Percentiles rank a stretch among this genome's conserved stretches.
Evolutionary conservation across 2,329 filamentous ascomycete species (phyloP).

Genomic region (Cladophialophora carrionii): DNA sequence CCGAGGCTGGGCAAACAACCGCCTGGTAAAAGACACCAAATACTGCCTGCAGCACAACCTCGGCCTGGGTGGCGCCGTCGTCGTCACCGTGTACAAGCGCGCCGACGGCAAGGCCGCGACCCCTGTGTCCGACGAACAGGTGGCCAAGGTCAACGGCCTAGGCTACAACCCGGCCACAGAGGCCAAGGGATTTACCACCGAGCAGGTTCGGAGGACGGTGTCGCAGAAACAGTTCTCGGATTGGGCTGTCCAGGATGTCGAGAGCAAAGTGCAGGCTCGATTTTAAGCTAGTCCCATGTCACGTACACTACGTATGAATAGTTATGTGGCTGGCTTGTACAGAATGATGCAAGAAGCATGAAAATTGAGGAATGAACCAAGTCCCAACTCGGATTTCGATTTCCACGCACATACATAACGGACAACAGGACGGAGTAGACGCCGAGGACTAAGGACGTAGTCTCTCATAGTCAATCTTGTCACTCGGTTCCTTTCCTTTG

Average conservation of each 20-base stretch:
- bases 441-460: too few relatives aligned
- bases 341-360: background rate
- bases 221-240: conserved; percentile 70
- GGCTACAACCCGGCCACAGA: conserved; percentile 92
- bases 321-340: background rate
- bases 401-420: background rate
- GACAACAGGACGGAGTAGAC: too few relatives aligned
- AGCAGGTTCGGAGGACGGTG: conserved; percentile 69
- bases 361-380: background rate
- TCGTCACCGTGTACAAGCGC: conserved; percentile 85
- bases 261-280: conserved; percentile 72
- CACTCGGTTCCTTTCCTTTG: too few relatives aligned
- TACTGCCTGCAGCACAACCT: conserved; percentile 89
- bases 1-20: conserved; percentile 93
- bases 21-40: conserved; percentile 68
- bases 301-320: background rate
- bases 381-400: background rate
- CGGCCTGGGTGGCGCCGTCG: conserved; percentile 85
- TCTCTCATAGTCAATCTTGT: background rate
- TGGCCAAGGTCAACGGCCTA: conserved; percentile 68
- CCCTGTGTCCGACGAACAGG: conserved; percentile 63
- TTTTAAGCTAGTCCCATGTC: conserved; percentile 49
- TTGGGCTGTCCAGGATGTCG: conserved; percentile 78
- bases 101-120: conserved; percentile 72
- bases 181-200: conserved; percentile 83